phyloP scores from a whole-genome alignment of 768 basidiomycete species.

The Kwoniella europaea region DNA sequence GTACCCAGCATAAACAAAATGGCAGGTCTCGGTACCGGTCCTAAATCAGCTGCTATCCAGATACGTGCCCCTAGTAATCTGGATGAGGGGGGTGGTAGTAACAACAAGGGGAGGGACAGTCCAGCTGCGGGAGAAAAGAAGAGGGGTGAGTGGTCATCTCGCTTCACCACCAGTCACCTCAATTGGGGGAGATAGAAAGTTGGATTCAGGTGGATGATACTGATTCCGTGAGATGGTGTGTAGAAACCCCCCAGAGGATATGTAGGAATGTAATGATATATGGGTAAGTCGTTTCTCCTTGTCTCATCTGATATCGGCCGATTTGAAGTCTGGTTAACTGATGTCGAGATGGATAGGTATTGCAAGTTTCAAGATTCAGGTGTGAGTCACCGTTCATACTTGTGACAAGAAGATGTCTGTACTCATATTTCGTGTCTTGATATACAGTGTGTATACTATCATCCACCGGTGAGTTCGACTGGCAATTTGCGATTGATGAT shows the following conservation, averaged over 20 bases:
- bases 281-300: conserved; percentile 67
- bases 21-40: conserved; percentile 24
- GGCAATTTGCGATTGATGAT: background rate
- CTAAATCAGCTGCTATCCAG: conserved; percentile 49
- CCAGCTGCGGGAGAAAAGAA: conserved; percentile 15
- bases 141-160: conserved; percentile 19
- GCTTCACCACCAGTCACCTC: too few relatives aligned
- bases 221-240: background rate
- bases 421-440: conserved; percentile 9
- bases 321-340: background rate
- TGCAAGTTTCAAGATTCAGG: conserved; percentile 56
- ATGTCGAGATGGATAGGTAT: conserved; percentile 23
- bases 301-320: conserved; percentile 17
- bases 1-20: conserved; percentile 7
- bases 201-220: background rate
- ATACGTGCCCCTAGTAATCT: conserved; percentile 36
- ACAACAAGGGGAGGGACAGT: conserved; percentile 12
- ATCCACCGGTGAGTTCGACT: conserved; percentile 42
- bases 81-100: background rate
- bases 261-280: conserved; percentile 91
- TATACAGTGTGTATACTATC: conserved; percentile 49
- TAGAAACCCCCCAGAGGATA: conserved; percentile 65
- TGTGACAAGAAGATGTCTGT: too few relatives aligned
- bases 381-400: conserved; percentile 23
- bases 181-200: too few relatives aligned